Evolutionary conservation across 208 protist species (phyloP).

Genomic region (Tritrichomonas foetus): DNA sequence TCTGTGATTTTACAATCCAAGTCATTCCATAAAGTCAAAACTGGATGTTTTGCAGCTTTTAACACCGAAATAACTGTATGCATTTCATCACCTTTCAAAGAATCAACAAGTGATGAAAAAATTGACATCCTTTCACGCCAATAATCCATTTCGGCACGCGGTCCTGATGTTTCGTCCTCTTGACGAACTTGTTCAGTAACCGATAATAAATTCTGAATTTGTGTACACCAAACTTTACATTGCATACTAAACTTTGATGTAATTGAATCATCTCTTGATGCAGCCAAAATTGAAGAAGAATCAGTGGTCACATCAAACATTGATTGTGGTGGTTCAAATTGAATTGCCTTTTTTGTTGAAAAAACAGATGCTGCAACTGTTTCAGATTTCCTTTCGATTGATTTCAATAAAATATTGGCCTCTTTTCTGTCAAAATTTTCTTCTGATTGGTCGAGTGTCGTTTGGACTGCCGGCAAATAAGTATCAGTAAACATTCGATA

Average conservation of each 20-base stretch:
- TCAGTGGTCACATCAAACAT: neutral
- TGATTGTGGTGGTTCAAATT: neutral
- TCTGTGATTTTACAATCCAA: conserved; percentile 74
- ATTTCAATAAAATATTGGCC: neutral
- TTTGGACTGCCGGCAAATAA: neutral
- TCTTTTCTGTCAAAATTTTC: neutral
- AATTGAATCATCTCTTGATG: neutral
- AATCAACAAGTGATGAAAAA: conserved; percentile 28
- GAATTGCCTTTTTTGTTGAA: neutral
- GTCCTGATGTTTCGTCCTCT: conserved; percentile 3
- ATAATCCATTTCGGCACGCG: conserved; percentile 23
- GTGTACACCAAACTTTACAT: neutral
- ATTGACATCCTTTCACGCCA: conserved; percentile 27
- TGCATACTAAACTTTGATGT: neutral
- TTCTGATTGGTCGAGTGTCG: neutral
- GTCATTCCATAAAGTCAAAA: conserved; percentile 42
- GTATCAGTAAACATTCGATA: conserved; percentile 10
- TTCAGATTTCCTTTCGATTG: conserved; percentile 10
- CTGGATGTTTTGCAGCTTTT: conserved; percentile 38
- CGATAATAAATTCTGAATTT: neutral
- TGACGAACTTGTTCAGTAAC: conserved; percentile 19
- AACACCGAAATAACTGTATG: conserved; percentile 51
- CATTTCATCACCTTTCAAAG: neutral
- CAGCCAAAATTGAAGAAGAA: neutral
- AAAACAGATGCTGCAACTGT: neutral